A percentile compares a stretch with the other conserved stretches of the same genome.
Evolutionary conservation across 352 stramenopile species (phyloP).

Genomic region (Aphanomyces invadans): DNA sequence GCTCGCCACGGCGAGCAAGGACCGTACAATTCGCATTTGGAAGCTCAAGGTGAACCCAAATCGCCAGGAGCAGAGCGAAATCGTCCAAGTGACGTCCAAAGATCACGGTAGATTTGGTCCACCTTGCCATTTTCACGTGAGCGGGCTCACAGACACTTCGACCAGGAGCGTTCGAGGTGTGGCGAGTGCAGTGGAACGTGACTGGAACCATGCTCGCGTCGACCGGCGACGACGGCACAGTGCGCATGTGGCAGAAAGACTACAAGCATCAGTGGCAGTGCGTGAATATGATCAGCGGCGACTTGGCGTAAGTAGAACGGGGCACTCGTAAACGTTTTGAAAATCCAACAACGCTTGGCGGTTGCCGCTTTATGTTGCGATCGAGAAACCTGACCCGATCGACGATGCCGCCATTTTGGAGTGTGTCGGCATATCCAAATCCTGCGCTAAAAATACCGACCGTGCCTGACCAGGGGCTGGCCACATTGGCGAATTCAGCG

Average conservation of each 20-base stretch:
- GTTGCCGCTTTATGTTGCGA: no score
- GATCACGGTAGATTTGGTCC: conserved; percentile 38
- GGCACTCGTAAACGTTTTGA: no score
- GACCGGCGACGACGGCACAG: conserved; percentile 89
- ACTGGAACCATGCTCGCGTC: conserved; percentile 93
- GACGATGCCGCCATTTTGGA: no score
- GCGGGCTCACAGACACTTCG: no score
- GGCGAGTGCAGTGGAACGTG: conserved; percentile 96
- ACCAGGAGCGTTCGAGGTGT: conserved; percentile 86
- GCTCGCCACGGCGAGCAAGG: conserved; percentile 89
- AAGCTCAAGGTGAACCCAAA: conserved; percentile 63
- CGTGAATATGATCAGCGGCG: conserved; percentile 79
- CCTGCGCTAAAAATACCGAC: no score
- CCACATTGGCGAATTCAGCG: no score
- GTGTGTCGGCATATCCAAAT: no score
- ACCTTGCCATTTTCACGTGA: no score
- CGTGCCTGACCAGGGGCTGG: no score
- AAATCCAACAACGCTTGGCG: no score
- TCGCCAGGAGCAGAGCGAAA: conserved; percentile 53
- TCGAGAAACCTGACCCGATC: no score
- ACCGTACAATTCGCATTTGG: conserved; percentile 85
- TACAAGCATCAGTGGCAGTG: conserved; percentile 88
- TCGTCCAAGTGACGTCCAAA: conserved; percentile 67
- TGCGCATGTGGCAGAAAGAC: conserved; percentile 94
- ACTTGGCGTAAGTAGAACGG: conserved; percentile 35